Conservation (phyloP, 495 filamentous ascomycete species). For the Lindgomyces ingoldianus region DNA sequence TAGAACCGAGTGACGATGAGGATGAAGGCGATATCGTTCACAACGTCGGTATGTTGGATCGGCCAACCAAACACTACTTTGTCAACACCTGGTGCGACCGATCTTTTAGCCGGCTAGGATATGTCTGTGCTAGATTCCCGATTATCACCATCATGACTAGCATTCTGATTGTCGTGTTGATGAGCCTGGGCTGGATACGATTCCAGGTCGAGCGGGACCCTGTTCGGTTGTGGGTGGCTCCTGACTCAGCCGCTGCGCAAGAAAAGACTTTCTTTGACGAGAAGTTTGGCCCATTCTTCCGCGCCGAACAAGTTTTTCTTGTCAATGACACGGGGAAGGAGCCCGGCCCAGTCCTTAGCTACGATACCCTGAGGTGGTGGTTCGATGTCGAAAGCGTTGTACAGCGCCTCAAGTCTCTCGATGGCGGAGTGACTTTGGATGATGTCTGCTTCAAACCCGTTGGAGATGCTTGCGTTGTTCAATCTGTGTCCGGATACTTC, state of each 20-base stretch:
- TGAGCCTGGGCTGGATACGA: conserved; percentile 83
- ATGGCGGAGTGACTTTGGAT: conserved; percentile 65
- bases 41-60: conserved; percentile 68
- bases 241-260: conserved; percentile 82
- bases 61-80: conserved; percentile 68
- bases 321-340: conserved; percentile 77
- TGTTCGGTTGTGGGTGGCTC: conserved; percentile 92
- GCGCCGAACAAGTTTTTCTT: conserved; percentile 88
- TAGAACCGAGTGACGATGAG: conserved; percentile 82
- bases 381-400: conserved; percentile 82
- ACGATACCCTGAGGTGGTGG: conserved; percentile 91
- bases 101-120: conserved; percentile 82
- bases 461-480: conserved; percentile 85
- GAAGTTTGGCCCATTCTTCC: conserved; percentile 95
- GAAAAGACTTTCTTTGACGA: conserved; percentile 93
- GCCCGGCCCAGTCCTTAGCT: conserved; percentile 75
- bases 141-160: conserved; percentile 74
- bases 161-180: conserved; percentile 66
- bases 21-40: conserved; percentile 80
- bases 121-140: conserved; percentile 78
- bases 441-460: conserved; percentile 95
- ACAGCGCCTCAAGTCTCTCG: conserved; percentile 63
- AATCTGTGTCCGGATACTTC: conserved; percentile 86
- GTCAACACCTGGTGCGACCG: conserved; percentile 76
- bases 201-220: conserved; percentile 88